Base-by-base conservation (phyloP, 2,329 filamentous ascomycete genomes). In the Podosphaera xanthii region DNA sequence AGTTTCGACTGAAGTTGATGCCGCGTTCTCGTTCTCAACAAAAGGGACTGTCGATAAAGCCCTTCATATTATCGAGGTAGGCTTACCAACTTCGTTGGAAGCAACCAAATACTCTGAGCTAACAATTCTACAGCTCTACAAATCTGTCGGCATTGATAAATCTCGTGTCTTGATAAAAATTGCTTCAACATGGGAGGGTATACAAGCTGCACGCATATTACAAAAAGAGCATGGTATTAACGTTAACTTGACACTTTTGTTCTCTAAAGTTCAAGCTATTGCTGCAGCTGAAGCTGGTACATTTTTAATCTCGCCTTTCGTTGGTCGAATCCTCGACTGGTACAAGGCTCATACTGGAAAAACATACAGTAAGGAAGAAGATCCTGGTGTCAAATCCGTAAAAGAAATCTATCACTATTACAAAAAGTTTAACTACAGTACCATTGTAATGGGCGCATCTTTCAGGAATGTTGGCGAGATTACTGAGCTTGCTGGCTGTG, bases 391-490 rank as follows among this genome's bases (percentile, higher is more conserved):
- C 74, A 81, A 87, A 77, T 91, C 86, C 65, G 92, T 98, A 71
- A 80, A 91, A 80, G 71, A 69, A 74, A 98, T 98, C 78, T 98
- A 85, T 83, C 92, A 98, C 82, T 98, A 98, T 87, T 98, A 98
- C 86, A 98, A 98, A 87, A 97, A 97, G 81, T 87, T 77, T 74
- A 88, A 86, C 73, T 96, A 98, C 84, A 95, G 94, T 69, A 98
- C 92, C 73, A 96, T 97, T 69, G 92, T 98, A 75, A 98, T 98
- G 92, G 92, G 92, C 71, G 92, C 92, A 67, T 96, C 90, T 48
- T 98, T 98, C 88, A 84, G 92, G 73, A 97, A 86, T 79, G 77
- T 77, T 64, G 92, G 92, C 70, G 92, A 98, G 79, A 94, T 98
- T 75, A 97, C 88, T 55, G 92, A 98, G 80, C 82, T 98, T 63